Percentiles rank a stretch among this genome's conserved stretches.
Evolutionary conservation across 129 eudicot species (phyloP).

Genomic region (Artemisia argyi): DNA sequence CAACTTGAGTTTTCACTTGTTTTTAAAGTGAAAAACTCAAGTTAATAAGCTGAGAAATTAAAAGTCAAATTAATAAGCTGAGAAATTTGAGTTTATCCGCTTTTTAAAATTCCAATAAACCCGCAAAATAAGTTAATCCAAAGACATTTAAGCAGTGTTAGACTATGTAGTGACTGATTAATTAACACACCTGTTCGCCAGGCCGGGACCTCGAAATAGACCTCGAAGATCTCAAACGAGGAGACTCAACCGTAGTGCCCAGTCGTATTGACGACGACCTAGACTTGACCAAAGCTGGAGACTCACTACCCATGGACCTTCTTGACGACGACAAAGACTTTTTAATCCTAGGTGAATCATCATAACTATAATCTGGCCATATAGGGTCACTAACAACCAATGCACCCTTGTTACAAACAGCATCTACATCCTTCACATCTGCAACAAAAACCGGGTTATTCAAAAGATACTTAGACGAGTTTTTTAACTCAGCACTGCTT

Average conservation of each 20-base stretch:
- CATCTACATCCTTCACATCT: slow-evolving; percentile 16
- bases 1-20: no score
- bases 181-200: slow-evolving; percentile 36
- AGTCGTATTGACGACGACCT: slow-evolving; percentile 27
- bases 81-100: no score
- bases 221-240: slow-evolving; percentile 18
- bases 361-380: slow-evolving; percentile 22
- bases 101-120: no score
- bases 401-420: slow-evolving; percentile 22
- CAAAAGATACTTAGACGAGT: slow-evolving; percentile 31
- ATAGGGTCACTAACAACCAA: slow-evolving; percentile 31
- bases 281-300: slow-evolving; percentile 25
- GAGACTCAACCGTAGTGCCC: slow-evolving; percentile 20
- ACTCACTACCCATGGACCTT: slow-evolving; percentile 11
- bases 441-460: slow-evolving; percentile 11
- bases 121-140: no score
- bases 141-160: no score
- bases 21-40: no score
- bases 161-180: neutral
- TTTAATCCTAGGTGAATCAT: slow-evolving; percentile 12
- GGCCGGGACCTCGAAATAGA: slow-evolving; percentile 1
- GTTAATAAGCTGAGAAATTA: no score
- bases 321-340: slow-evolving; percentile 32
- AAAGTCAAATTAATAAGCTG: no score
- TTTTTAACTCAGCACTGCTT: slow-evolving; percentile 27